Base-by-base conservation (phyloP, 2,329 filamentous ascomycete species). In the Dendrostoma leiphaemia region DNA sequence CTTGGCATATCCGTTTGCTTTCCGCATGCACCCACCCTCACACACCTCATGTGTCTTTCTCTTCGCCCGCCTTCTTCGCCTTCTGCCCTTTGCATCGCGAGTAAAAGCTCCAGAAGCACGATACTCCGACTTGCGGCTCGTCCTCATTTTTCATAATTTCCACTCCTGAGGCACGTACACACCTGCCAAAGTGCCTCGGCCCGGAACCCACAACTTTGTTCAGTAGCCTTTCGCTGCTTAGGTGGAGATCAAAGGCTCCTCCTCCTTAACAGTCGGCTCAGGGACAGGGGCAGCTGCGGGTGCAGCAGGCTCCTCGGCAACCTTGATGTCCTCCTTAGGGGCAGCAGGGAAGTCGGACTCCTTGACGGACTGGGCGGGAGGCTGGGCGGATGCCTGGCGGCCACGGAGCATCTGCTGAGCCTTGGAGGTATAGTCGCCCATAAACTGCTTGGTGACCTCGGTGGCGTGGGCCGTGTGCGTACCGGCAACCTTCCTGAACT, bases 401-500 rank as follows among this genome's bases (percentile, higher is more conserved):
- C 78, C 78, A 55, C 79, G 77, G 61, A 88, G 76, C 67, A 86
- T 74, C 62, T 81, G 75, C 72, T 86, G 84, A 53, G 85, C 84
- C 78, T 88, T 88, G 67, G 78, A 75, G 26, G 83, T 83, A 70
- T 88, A 86, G 65, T 88, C 84, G 37, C 82, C 83, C 64, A 85
- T 78, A 64, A 87, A 86, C 68, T 85, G 80, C 78, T 87, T 88
- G 65, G 84, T 83, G 37, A 84, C 72, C 64, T 81, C 76, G 47
- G 84, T 80, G 60, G 84, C 82, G 62, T 84, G 80, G 48, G 79
- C 75, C 45, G 85, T 84, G 67, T 87, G 84, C 73, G 86, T 82
- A 69, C 77, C 79, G 37, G 84, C 84, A 54, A 85, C 74, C 53
- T 74, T 72, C 64, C 82, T 81, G 48, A 87, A 75, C 73, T 87